Evolutionary conservation across 352 stramenopile species (phyloP), one percentile per base, ranked within the genome.

Genomic region (Achlya hypogyna): DNA sequence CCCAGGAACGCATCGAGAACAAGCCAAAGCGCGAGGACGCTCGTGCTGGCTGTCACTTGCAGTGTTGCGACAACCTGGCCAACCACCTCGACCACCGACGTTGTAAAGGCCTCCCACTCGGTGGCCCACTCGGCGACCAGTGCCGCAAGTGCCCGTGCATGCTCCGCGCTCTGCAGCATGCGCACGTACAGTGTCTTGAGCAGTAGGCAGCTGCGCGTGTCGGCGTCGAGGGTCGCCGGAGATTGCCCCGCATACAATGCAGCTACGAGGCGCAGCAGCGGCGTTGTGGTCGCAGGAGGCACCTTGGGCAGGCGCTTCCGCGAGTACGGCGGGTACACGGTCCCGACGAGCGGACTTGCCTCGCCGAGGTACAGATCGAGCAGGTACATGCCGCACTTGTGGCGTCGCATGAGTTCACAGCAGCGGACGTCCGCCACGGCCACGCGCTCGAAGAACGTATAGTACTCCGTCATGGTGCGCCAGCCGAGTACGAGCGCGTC

Each of bases 101-200:
- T 59, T 18, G 60, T 67, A n/a, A 45, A 67, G 32, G 60, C 60
- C 35, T 67, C 60, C 60, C 60, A 67, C n/a, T 67, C 60, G 23
- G 38, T 40, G 43, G 42, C 38, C 60, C 60, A 67, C 28, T 58
- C 14, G 31, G 59, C 51, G 42, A 67, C 42, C 2, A 67, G 51
- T 10, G 25, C 10, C 20, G 18, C 29, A n/a, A 67, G 27, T 1
- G 60, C 60, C n/a, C 51, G 56, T 2, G 60, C 60, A n/a, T 67
- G 60, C 5, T 67, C 60, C n/a, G 42, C 28, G 51, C 51, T 28
- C 28, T 27, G 20, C 32, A 67, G 59, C 60, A 58, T 58, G 25
- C 51, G 51, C 18, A 67, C 38, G 35, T 67, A 67, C 23, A 67
- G 60, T 12, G 60, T 56, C 34, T 52, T 51, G 34, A 67, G 60